Conservation (phyloP, 306 rosid species). For the Cucurbita argyrosperma region DNA sequence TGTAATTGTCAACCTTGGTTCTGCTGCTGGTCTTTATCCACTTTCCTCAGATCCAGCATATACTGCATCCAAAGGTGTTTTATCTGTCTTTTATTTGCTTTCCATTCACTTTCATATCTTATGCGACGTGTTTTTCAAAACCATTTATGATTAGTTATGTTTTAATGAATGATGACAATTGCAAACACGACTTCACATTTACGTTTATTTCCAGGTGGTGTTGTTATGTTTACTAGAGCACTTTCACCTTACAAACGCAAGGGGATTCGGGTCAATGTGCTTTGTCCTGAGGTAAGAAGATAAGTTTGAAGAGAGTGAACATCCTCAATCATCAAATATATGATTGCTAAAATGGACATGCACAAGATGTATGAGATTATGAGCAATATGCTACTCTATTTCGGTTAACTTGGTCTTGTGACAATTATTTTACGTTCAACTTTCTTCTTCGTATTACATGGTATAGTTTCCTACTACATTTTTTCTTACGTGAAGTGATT, state of each 20-base stretch:
- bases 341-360: background rate
- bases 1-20: conserved; percentile 77
- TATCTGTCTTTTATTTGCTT: background rate
- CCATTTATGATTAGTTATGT: background rate
- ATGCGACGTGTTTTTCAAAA: background rate
- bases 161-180: background rate
- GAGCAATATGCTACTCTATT: background rate
- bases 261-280: conserved; percentile 88
- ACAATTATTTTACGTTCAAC: background rate
- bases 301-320: background rate
- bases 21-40: conserved; percentile 94
- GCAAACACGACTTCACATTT: background rate
- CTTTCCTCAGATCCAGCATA: conserved; percentile 41
- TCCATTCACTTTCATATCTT: background rate
- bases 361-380: background rate
- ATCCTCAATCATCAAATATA: background rate
- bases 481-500: background rate
- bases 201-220: conserved; percentile 44
- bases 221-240: conserved; percentile 78
- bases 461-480: background rate
- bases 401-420: background rate
- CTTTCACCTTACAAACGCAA: conserved; percentile 41
- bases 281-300: conserved; percentile 82
- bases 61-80: conserved; percentile 78
- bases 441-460: background rate